Evolutionary conservation across 2,329 filamentous ascomycete species (phyloP).

Genomic region (Ascochyta pisi): DNA sequence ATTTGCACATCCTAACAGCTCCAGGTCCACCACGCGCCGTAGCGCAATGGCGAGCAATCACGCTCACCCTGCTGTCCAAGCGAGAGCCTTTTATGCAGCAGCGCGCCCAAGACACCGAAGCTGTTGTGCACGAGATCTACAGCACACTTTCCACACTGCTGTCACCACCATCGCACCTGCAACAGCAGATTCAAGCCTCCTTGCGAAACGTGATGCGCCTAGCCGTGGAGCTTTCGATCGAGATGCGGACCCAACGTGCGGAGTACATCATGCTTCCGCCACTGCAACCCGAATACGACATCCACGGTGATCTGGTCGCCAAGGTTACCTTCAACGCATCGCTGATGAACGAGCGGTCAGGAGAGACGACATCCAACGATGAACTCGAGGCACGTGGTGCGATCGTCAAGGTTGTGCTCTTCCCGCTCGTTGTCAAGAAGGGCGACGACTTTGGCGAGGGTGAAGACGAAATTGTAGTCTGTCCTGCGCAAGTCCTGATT

Average conservation of each 20-base stretch:
- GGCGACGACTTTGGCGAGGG: conserved; percentile 86
- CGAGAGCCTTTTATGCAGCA: conserved; percentile 81
- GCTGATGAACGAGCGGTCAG: conserved; percentile 92
- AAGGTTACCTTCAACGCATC: conserved; percentile 91
- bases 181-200: conserved; percentile 81
- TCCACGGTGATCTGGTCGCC: conserved; percentile 84
- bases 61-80: conserved; percentile 84
- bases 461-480: conserved; percentile 94
- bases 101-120: conserved; percentile 88
- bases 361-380: conserved; percentile 73
- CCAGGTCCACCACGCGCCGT: conserved; percentile 79
- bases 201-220: conserved; percentile 86
- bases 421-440: conserved; percentile 95
- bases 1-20: conserved; percentile 17
- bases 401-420: conserved; percentile 89
- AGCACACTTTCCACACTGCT: conserved; percentile 83
- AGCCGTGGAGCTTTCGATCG: conserved; percentile 88
- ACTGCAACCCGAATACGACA: conserved; percentile 91
- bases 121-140: conserved; percentile 91
- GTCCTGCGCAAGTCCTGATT: conserved; percentile 90
- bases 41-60: conserved; percentile 95
- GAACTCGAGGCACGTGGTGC: conserved; percentile 78
- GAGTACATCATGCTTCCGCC: conserved; percentile 99
- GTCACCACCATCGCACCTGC: conserved; percentile 81
- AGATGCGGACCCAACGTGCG: conserved; percentile 96